Percentiles rank a stretch among this genome's conserved stretches.
Conservation (phyloP, 2,329 filamentous ascomycete species). For the Colletotrichum sp. region DNA sequence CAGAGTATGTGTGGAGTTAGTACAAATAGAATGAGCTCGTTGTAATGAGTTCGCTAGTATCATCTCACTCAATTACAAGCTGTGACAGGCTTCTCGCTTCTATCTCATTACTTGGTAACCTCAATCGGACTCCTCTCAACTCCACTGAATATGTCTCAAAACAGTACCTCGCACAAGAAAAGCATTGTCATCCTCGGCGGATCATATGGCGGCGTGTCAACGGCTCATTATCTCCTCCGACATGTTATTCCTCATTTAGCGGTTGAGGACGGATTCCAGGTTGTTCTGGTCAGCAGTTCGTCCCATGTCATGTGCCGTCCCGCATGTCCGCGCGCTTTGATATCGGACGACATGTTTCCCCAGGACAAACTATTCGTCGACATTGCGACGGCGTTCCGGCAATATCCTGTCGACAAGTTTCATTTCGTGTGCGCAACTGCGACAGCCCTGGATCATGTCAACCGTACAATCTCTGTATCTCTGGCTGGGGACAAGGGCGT, state of each 20-base stretch:
- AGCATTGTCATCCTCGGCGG: conserved; percentile 58
- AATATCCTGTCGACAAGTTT: conserved; percentile 42
- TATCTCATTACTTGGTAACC: no score
- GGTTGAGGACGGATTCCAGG: conserved; percentile 38
- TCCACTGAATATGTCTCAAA: background rate
- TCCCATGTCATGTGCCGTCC: conserved; percentile 45
- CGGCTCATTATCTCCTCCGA: conserved; percentile 58
- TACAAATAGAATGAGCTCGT: no score
- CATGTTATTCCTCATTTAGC: conserved; percentile 50
- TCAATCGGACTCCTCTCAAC: no score
- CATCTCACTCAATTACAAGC: no score
- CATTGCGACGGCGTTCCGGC: conserved; percentile 40
- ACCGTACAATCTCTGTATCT: conserved; percentile 36
- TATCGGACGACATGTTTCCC: conserved; percentile 47
- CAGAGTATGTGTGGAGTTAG: no score
- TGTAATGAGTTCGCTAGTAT: no score
- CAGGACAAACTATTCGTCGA: conserved; percentile 49
- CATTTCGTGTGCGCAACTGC: conserved; percentile 47
- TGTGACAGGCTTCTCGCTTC: no score
- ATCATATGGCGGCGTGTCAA: conserved; percentile 56
- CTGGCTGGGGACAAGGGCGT: background rate
- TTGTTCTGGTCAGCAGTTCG: conserved; percentile 48
- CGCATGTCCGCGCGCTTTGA: conserved; percentile 50
- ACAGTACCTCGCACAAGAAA: conserved; percentile 23
- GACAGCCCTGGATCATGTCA: conserved; percentile 35